Evolutionary conservation across 768 basidiomycete genomes (phyloP).

Genomic region (Boletus coccyginus): DNA sequence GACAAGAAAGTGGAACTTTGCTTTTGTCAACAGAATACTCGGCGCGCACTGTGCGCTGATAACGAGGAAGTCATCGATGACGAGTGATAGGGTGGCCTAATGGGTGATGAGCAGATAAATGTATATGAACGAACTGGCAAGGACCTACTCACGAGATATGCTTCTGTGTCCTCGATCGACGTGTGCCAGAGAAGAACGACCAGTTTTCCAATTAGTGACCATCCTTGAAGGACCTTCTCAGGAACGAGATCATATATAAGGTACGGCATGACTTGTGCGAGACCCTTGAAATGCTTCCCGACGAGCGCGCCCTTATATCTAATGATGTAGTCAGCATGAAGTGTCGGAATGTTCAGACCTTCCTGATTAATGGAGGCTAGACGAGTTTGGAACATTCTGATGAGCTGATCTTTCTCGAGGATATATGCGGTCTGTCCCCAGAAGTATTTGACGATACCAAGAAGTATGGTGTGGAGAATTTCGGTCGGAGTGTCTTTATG

Average conservation of each 20-base stretch:
- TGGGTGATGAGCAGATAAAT: not conserved
- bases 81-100: not conserved
- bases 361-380: slow-evolving; percentile 23
- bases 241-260: slow-evolving; percentile 32
- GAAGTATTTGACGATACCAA: slow-evolving; percentile 36
- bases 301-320: slow-evolving; percentile 31
- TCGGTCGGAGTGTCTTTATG: slow-evolving; percentile 33
- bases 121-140: not conserved
- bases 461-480: slow-evolving; percentile 34
- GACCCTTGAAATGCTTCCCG: slow-evolving; percentile 32
- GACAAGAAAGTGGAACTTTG: slow-evolving; percentile 23
- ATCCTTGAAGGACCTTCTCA: slow-evolving; percentile 22
- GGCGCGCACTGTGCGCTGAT: not conserved
- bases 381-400: slow-evolving; percentile 20
- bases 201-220: slow-evolving; percentile 34
- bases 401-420: slow-evolving; percentile 19
- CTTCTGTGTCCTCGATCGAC: slow-evolving; percentile 35
- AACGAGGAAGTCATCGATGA: not conserved
- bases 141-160: slow-evolving; percentile 29
- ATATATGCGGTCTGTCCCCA: slow-evolving; percentile 24
- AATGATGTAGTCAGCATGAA: slow-evolving; percentile 32
- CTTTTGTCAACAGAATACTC: not conserved
- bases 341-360: slow-evolving; percentile 24
- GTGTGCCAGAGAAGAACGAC: slow-evolving; percentile 41
- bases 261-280: slow-evolving; percentile 31